Evolutionary conservation across 116 monocot species (phyloP).

Genomic region (Phalaenopsis hybrid): DNA sequence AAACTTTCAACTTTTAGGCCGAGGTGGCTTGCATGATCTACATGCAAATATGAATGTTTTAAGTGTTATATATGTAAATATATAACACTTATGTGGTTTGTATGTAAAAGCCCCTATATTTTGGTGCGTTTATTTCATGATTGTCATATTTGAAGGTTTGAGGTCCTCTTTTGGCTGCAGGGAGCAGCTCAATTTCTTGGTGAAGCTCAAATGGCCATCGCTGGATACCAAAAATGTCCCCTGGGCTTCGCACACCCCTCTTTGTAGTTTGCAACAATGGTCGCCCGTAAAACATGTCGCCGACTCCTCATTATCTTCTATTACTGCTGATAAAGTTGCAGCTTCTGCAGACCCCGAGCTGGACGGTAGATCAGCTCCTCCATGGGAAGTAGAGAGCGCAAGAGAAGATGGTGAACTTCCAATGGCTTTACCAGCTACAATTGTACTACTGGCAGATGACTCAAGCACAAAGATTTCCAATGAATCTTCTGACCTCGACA

Average conservation of each 20-base stretch:
- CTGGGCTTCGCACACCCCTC: slow-evolving; percentile 56
- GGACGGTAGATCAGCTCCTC: slow-evolving; percentile 49
- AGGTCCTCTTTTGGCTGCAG: slow-evolving; percentile 61
- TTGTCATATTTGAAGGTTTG: slow-evolving; percentile 29
- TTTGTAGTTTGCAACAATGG: slow-evolving; percentile 65
- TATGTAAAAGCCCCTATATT: too few species aligned
- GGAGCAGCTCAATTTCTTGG: slow-evolving; percentile 77
- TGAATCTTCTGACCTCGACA: slow-evolving; percentile 33
- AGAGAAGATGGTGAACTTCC: slow-evolving; percentile 97
- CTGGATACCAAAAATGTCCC: slow-evolving; percentile 57
- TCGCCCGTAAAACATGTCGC: slow-evolving; percentile 19
- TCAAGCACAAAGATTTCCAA: slow-evolving; percentile 17
- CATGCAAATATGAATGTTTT: too few species aligned
- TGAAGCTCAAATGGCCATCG: slow-evolving; percentile 62
- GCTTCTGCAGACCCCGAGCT: slow-evolving; percentile 22
- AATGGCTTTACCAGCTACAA: slow-evolving; percentile 19
- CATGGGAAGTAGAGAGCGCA: slow-evolving; percentile 56
- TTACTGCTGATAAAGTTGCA: slow-evolving; percentile 28
- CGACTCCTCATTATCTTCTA: slow-evolving; percentile 19
- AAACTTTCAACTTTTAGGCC: too few species aligned
- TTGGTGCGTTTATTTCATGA: not conserved
- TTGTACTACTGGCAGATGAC: slow-evolving; percentile 16
- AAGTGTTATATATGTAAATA: too few species aligned
- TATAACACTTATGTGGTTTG: too few species aligned
- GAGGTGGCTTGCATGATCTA: too few species aligned